Percentiles rank a stretch among this genome's conserved stretches.
phyloP scores from a whole-genome alignment of 2,329 filamentous ascomycete species.

The Penicillium vulpinum region DNA sequence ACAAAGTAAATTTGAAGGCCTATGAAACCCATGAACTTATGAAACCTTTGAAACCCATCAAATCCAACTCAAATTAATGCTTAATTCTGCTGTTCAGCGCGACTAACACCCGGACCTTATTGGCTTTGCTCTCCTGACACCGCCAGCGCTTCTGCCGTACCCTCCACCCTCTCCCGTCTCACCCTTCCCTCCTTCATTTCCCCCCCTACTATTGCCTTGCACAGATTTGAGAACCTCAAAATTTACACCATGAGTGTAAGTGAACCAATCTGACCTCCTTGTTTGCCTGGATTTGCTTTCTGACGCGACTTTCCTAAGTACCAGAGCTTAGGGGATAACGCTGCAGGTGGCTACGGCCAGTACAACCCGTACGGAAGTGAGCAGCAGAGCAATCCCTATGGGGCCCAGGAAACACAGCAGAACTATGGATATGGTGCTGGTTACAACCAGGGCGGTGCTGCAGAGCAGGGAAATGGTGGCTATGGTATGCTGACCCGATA shows the following conservation, averaged over 20 bases:
- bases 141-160: conserved; percentile 20
- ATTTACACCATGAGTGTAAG: conserved; percentile 51
- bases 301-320: conserved; percentile 24
- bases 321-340: conserved; percentile 32
- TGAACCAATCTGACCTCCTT: conserved; percentile 31
- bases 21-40: background rate
- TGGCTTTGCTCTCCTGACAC: conserved; percentile 13
- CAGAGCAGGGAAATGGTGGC: conserved; percentile 37
- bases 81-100: conserved; percentile 2
- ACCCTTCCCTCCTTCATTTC: conserved; percentile 20
- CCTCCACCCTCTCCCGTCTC: conserved; percentile 26
- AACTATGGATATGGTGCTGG: conserved; percentile 27
- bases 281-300: background rate
- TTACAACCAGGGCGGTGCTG: conserved; percentile 31
- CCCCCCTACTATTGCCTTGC: background rate
- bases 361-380: conserved; percentile 55
- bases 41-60: background rate
- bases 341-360: conserved; percentile 51
- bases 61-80: background rate
- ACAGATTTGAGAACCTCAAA: background rate
- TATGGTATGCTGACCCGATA: conserved; percentile 34
- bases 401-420: conserved; percentile 28
- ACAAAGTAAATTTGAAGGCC: no score
- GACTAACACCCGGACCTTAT: conserved; percentile 9
- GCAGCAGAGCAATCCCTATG: conserved; percentile 31